A percentile compares a stretch with the other conserved stretches of the same genome.
These are phyloP conservation scores for Blastobotrys persicus DNA, from an alignment of 1,139 yeast species.

Conservation along the genomic window DNA sequence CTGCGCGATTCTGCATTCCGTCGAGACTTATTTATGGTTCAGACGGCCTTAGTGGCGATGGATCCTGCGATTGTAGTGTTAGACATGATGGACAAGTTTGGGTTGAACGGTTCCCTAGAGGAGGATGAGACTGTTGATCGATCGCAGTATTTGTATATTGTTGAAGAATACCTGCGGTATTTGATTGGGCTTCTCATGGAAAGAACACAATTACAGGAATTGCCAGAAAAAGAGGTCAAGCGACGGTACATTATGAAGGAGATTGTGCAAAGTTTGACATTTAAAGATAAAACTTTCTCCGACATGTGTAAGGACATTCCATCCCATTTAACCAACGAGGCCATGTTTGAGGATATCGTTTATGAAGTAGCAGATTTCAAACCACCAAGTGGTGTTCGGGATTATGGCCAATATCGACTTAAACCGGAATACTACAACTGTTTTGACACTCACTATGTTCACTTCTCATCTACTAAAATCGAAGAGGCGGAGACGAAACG, in stretches of 20 bases:
- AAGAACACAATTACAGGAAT: conserved; percentile 55
- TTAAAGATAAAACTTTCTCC: conserved; percentile 68
- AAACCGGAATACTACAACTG: conserved; percentile 54
- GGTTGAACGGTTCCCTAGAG: conserved; percentile 6
- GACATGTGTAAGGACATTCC: conserved; percentile 69
- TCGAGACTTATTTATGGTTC: conserved; percentile 72
- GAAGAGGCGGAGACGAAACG: conserved; percentile 67
- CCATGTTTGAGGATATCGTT: conserved; percentile 67
- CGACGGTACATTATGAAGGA: conserved; percentile 60
- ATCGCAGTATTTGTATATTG: conserved; percentile 51
- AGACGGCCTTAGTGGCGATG: conserved; percentile 58
- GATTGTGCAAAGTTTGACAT: conserved; percentile 74
- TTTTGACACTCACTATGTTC: conserved; percentile 80
- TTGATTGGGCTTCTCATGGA: conserved; percentile 71
- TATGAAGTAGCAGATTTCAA: conserved; percentile 57
- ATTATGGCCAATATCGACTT: conserved; percentile 66
- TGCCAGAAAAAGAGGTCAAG: conserved; percentile 50
- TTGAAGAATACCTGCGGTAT: conserved; percentile 76
- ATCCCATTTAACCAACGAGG: conserved; percentile 67
- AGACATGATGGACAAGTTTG: conserved; percentile 39
- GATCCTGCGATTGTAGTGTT: conserved; percentile 58
- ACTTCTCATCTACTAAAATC: conserved; percentile 71
- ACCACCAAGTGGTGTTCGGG: conserved; percentile 63
- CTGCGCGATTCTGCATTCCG: conserved; percentile 79
- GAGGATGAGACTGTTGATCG: conserved; percentile 20